A percentile compares a stretch with the other conserved stretches of the same genome.
Conservation (phyloP, 192 early-diverging fungal genomes). For the Radiomyces spectabilis region DNA sequence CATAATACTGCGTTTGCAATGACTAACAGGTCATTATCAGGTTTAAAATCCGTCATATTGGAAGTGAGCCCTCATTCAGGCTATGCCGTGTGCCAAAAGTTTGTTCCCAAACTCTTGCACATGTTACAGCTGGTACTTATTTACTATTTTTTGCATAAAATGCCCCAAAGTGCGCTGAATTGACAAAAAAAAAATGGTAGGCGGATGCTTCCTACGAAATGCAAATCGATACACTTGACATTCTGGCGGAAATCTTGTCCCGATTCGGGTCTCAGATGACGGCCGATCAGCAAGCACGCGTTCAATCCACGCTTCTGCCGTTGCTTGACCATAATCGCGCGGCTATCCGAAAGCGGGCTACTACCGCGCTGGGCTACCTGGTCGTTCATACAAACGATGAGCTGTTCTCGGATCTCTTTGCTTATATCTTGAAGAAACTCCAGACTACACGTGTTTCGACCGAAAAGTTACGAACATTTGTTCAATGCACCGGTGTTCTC, state of each 20-base stretch:
- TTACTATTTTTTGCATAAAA: no score
- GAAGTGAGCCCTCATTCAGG: constrained; percentile 54
- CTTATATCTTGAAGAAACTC: constrained; percentile 45
- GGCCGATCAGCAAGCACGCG: constrained; percentile 39
- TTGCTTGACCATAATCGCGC: constrained; percentile 62
- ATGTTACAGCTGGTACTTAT: constrained; percentile 53
- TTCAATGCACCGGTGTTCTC: constrained; percentile 64
- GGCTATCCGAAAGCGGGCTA: constrained; percentile 74
- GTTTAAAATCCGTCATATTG: constrained; percentile 67
- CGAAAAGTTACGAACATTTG: constrained; percentile 66
- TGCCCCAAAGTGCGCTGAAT: no score
- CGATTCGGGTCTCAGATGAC: constrained; percentile 61
- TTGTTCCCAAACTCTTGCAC: constrained; percentile 62
- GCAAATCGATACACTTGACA: constrained; percentile 68
- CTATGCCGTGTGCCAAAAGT: constrained; percentile 44
- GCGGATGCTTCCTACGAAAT: constrained; percentile 41
- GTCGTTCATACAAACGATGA: constrained; percentile 60
- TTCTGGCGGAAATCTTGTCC: constrained; percentile 60
- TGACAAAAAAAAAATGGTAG: constrained; percentile 7
- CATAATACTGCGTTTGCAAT: background rate
- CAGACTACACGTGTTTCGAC: constrained; percentile 37
- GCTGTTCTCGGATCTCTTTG: constrained; percentile 60
- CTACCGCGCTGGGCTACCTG: constrained; percentile 56
- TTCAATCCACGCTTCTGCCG: constrained; percentile 58
- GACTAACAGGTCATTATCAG: no score